Conservation (phyloP, 768 basidiomycete species). For the Pleurotus giganteus region DNA sequence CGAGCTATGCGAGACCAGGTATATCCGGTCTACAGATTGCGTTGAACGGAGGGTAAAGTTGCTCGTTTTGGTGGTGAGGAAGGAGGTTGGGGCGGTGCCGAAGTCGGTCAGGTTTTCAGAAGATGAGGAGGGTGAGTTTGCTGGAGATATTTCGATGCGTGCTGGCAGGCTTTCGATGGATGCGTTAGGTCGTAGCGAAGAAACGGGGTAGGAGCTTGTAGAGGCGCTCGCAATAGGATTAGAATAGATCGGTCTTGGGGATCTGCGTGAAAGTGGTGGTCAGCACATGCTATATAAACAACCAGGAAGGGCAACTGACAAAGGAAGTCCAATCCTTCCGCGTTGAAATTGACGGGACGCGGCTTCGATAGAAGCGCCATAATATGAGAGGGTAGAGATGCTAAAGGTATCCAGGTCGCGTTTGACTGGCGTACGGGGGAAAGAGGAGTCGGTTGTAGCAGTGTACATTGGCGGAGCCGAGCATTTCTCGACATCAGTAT, state of each 20-base stretch:
- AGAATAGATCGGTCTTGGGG: not conserved
- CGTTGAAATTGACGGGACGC: not conserved
- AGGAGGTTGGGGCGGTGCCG: not conserved
- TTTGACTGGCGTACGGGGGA: constrained; percentile 4
- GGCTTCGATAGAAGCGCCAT: not conserved
- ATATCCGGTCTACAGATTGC: not conserved
- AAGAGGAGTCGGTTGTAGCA: not conserved
- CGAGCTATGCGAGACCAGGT: not conserved
- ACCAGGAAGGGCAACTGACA: not conserved
- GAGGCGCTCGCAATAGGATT: not conserved
- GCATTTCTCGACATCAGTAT: not conserved
- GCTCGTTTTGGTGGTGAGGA: not conserved
- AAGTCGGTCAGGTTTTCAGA: not conserved
- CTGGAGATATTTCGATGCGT: constrained; percentile 1
- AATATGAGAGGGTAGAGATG: constrained; percentile 6
- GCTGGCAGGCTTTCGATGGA: not conserved
- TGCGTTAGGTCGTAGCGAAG: not conserved
- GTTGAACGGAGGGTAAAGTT: constrained; percentile 3
- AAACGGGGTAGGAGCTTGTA: not conserved
- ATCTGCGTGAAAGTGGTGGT: too few species aligned
- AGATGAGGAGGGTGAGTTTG: not conserved
- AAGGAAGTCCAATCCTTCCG: not conserved
- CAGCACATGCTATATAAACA: not conserved
- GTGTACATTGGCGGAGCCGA: not conserved
- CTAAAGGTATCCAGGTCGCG: constrained; percentile 3